Conservation (phyloP, 1,139 yeast genomes). For the Saccharomyces pastorianus region DNA sequence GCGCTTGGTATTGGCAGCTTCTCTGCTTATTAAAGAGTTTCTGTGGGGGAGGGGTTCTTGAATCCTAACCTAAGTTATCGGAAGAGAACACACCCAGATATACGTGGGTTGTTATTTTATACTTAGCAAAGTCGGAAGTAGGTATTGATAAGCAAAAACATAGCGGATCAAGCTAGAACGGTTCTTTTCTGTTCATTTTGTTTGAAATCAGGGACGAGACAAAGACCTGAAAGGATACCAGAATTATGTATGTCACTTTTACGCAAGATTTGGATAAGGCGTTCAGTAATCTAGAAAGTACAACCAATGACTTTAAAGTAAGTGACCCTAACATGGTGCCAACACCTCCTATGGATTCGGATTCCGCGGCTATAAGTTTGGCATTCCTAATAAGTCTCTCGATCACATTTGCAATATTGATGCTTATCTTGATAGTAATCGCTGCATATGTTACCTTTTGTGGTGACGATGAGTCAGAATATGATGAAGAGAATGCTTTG, state of each 20-base stretch:
- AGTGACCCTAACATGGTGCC: slow-evolving; percentile 1
- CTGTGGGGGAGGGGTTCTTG: background rate
- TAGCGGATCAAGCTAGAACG: background rate
- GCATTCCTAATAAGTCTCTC: slow-evolving; percentile 37
- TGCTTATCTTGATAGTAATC: slow-evolving; percentile 32
- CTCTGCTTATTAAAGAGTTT: background rate
- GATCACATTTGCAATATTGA: slow-evolving; percentile 35
- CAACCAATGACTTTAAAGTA: background rate
- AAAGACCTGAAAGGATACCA: background rate
- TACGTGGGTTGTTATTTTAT: background rate
- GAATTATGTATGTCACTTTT: background rate
- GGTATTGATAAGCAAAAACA: background rate
- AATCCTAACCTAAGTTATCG: background rate
- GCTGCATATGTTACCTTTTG: slow-evolving; percentile 37
- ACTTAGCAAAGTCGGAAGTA: background rate
- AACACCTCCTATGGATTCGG: slow-evolving; percentile 30
- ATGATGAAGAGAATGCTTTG: slow-evolving; percentile 27
- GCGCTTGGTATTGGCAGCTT: background rate
- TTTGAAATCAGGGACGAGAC: background rate
- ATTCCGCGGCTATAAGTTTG: slow-evolving; percentile 31
- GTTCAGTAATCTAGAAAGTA: background rate
- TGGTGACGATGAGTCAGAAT: slow-evolving; percentile 26
- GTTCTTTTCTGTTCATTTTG: background rate
- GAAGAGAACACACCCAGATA: background rate
- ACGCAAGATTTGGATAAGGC: background rate